A percentile compares a stretch with the other conserved stretches of the same genome.
phyloP scores from a whole-genome alignment of 1,139 yeast genomes.

The Wickerhamomyces sp. region DNA sequence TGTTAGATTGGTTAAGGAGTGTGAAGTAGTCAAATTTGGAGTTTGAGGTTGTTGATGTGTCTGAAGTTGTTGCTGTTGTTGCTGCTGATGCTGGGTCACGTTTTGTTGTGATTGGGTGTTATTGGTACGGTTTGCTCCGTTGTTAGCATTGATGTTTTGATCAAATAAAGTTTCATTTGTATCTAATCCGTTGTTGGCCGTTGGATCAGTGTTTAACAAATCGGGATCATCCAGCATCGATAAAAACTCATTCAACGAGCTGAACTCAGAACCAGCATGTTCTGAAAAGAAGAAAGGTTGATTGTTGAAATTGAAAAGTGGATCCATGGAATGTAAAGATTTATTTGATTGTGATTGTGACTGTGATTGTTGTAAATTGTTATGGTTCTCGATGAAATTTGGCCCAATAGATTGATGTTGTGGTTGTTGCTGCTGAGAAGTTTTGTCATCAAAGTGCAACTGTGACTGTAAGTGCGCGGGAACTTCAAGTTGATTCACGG shows the following conservation, averaged over 20 bases:
- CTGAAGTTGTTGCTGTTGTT: neutral
- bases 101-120: too few relatives aligned
- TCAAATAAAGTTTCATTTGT: conserved; percentile 1
- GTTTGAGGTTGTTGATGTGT: neutral
- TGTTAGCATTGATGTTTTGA: neutral
- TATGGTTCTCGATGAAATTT: too few relatives aligned
- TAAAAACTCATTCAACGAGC: conserved; percentile 82
- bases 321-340: conserved; percentile 6
- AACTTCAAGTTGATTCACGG: conserved; percentile 14
- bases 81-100: neutral
- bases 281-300: conserved; percentile 82
- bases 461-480: conserved; percentile 21
- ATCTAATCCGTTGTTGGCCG: conserved; percentile 1
- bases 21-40: conserved; percentile 9
- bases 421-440: conserved; percentile 1
- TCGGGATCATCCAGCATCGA: conserved; percentile 85
- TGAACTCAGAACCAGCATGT: conserved; percentile 90
- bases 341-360: neutral
- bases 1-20: conserved; percentile 22
- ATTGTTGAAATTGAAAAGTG: conserved; percentile 36
- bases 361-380: conserved; percentile 1
- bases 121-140: conserved; percentile 1
- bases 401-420: conserved; percentile 1
- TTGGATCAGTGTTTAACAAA: conserved; percentile 9
- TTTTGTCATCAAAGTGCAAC: conserved; percentile 5